phyloP scores from a whole-genome alignment of 2,329 filamentous ascomycete species.

The Cordyceps fumosorosea region DNA sequence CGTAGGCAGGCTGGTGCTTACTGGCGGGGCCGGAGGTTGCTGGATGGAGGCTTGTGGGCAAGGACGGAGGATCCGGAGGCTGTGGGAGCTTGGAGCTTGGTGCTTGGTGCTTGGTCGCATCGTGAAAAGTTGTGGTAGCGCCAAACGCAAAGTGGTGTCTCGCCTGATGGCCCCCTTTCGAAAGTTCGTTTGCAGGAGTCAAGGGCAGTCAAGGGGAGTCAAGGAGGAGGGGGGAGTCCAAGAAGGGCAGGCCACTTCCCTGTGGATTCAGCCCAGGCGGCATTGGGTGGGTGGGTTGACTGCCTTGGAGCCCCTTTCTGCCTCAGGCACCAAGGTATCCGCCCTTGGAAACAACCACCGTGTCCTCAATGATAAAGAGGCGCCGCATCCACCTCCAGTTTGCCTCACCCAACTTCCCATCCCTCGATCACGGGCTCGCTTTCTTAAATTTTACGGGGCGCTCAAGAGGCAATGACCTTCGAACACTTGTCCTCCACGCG shows the following conservation, averaged over 20 bases:
- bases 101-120: neutral
- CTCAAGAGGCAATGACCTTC: constrained; percentile 15
- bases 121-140: neutral
- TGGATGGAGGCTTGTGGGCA: neutral
- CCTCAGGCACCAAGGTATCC: constrained; percentile 23
- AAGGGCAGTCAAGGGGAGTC: neutral
- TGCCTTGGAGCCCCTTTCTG: constrained; percentile 14
- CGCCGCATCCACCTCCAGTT: constrained; percentile 20
- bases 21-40: neutral
- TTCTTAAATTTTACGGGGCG: neutral
- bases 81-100: neutral
- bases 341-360: constrained; percentile 16
- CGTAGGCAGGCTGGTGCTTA: neutral
- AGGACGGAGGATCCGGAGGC: neutral
- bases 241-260: neutral
- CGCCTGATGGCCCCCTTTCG: constrained; percentile 3
- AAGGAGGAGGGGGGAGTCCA: neutral
- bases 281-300: too few relatives aligned
- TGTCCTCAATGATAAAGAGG: constrained; percentile 31
- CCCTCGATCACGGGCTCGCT: neutral
- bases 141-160: constrained; percentile 2
- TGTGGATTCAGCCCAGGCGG: neutral
- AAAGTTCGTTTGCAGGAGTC: neutral
- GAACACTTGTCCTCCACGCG: constrained; percentile 23
- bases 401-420: neutral